Percentiles rank a stretch among this genome's conserved stretches.
phyloP scores from a whole-genome alignment of 1,139 yeast genomes.

The Hyphopichia burtonii region DNA sequence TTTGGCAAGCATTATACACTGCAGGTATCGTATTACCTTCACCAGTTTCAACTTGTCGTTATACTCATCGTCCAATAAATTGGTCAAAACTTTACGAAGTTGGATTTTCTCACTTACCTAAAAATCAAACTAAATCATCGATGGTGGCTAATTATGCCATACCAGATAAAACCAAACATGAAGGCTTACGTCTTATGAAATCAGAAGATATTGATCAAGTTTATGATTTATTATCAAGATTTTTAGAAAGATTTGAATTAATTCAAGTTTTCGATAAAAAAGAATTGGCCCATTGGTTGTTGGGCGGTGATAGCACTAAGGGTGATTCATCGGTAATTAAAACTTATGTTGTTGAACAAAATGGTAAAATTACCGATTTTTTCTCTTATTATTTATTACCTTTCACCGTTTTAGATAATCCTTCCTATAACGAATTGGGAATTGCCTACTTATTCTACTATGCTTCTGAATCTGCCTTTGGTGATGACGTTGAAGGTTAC shows the following conservation, averaged over 20 bases:
- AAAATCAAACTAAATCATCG: conserved; percentile 69
- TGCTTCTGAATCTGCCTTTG: conserved; percentile 63
- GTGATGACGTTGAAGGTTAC: conserved; percentile 38
- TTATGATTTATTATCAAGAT: conserved; percentile 53
- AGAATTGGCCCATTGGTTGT: conserved; percentile 82
- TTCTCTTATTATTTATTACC: conserved; percentile 88
- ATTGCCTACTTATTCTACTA: conserved; percentile 91
- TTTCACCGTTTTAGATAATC: conserved; percentile 74
- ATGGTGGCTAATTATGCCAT: conserved; percentile 81
- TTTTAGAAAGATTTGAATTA: conserved; percentile 69
- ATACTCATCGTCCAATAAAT: conserved; percentile 90
- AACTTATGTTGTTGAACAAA: conserved; percentile 74
- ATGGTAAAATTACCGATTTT: conserved; percentile 78
- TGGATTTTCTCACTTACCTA: conserved; percentile 81
- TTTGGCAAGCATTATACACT: conserved; percentile 97
- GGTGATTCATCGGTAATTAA: conserved; percentile 55
- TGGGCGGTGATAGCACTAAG: conserved; percentile 44
- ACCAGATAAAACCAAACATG: conserved; percentile 55
- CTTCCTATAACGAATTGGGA: conserved; percentile 65
- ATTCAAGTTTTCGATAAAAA: conserved; percentile 66
- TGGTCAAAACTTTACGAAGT: conserved; percentile 90
- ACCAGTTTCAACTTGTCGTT: conserved; percentile 88
- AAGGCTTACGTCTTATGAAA: conserved; percentile 66
- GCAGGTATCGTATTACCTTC: conserved; percentile 91
- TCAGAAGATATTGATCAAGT: conserved; percentile 65